Evolutionary conservation across 176 grass and related monocot species (phyloP).

Genomic region (Tuctoria greenei): DNA sequence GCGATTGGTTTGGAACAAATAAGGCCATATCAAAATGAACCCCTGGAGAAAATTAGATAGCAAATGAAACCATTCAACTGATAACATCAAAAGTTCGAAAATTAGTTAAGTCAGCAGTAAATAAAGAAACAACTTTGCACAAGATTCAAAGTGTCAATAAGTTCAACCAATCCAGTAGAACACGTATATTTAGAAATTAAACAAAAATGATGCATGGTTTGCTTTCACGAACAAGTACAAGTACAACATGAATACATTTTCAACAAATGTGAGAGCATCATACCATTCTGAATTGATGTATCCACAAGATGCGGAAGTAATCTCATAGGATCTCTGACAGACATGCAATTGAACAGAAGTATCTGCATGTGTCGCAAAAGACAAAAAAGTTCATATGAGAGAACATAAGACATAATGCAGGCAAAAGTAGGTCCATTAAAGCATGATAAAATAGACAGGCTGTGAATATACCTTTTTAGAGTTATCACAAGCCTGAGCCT

Average conservation of each 20-base stretch:
- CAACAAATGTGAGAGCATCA: not conserved
- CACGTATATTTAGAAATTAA: not conserved
- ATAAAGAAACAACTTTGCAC: not conserved
- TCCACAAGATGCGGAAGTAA: constrained; percentile 75
- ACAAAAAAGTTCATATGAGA: constrained; percentile 20
- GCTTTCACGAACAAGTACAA: not conserved
- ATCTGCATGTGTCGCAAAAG: constrained; percentile 56
- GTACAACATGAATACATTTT: not conserved
- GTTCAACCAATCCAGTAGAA: not conserved
- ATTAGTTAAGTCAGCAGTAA: constrained; percentile 5
- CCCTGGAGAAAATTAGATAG: constrained; percentile 51
- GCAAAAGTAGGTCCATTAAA: constrained; percentile 32
- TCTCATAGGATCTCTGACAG: constrained; percentile 83
- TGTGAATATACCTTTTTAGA: constrained; percentile 52
- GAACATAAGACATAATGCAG: constrained; percentile 20
- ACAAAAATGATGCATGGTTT: not conserved
- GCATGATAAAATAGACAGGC: constrained; percentile 19
- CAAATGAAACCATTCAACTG: constrained; percentile 7
- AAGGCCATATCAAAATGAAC: constrained; percentile 70
- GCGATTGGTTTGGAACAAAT: constrained; percentile 95
- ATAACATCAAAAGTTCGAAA: too few relatives aligned
- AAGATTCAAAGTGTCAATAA: not conserved
- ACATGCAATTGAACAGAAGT: constrained; percentile 99
- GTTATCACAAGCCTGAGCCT: constrained; percentile 30
- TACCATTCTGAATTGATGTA: constrained; percentile 69